Conservation (phyloP, 83 land plant genomes). For the Isoetes engelmannii region DNA sequence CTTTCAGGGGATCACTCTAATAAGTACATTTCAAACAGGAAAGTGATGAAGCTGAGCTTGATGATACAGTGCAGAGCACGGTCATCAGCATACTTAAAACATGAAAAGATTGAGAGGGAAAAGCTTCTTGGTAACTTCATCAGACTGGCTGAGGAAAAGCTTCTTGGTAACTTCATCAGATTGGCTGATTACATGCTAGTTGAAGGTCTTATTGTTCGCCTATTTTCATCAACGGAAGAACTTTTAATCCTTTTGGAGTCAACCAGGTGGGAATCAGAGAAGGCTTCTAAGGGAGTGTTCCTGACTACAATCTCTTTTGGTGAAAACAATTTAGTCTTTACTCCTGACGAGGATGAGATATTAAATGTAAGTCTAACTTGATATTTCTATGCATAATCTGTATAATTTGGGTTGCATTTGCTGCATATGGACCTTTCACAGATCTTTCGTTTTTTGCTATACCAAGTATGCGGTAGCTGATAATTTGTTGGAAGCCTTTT, state of each 20-base stretch:
- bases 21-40: slow-evolving; percentile 21
- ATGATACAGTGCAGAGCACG: slow-evolving; percentile 38
- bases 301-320: slow-evolving; percentile 28
- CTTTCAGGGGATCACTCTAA: neutral
- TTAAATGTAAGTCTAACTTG: slow-evolving; percentile 21
- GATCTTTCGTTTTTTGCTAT: neutral
- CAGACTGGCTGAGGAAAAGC: slow-evolving; percentile 41
- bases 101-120: slow-evolving; percentile 40
- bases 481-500: too few species aligned
- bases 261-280: slow-evolving; percentile 23
- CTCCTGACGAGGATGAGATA: slow-evolving; percentile 27
- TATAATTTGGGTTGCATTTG: neutral
- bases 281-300: slow-evolving; percentile 35
- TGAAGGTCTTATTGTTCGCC: slow-evolving; percentile 26
- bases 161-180: slow-evolving; percentile 33
- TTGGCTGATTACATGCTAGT: slow-evolving; percentile 39
- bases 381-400: neutral
- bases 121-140: slow-evolving; percentile 37
- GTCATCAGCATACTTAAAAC: slow-evolving; percentile 39
- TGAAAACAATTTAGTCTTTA: slow-evolving; percentile 16
- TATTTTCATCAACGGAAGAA: slow-evolving; percentile 24
- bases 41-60: slow-evolving; percentile 35
- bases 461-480: too few species aligned
- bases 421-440: neutral
- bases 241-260: slow-evolving; percentile 25